Conservation (phyloP, 192 early-diverging fungal genomes). For the Diversispora eburnea region DNA sequence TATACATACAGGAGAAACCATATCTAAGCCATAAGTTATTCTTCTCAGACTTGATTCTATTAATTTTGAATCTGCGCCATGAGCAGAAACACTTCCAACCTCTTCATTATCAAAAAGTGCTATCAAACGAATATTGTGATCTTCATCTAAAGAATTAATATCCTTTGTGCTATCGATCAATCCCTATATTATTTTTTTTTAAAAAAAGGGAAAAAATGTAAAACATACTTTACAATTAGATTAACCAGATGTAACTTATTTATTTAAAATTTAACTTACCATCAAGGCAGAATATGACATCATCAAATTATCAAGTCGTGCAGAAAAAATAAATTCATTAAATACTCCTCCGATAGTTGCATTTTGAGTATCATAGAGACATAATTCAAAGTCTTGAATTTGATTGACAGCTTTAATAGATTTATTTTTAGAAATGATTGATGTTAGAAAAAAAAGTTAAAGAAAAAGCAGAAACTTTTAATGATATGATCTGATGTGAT, state of each 20-base stretch:
- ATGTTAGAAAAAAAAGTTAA: no score
- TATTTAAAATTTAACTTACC: neutral
- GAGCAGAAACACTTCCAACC: constrained; percentile 86
- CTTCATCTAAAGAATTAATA: constrained; percentile 46
- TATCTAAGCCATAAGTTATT: constrained; percentile 34
- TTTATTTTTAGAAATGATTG: neutral
- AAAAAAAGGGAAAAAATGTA: neutral
- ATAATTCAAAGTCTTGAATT: constrained; percentile 96
- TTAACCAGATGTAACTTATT: no score
- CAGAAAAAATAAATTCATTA: constrained; percentile 92
- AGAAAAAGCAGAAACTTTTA: no score
- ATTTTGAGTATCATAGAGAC: constrained; percentile 92
- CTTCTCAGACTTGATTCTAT: constrained; percentile 69
- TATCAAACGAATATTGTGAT: constrained; percentile 78
- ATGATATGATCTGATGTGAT: neutral
- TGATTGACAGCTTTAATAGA: constrained; percentile 32
- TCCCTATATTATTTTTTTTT: constrained; percentile 31
- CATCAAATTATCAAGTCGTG: constrained; percentile 94
- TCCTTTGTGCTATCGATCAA: constrained; percentile 52
- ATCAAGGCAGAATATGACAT: constrained; percentile 81
- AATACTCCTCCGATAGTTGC: constrained; percentile 84
- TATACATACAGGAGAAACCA: constrained; percentile 4
- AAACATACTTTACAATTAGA: neutral
- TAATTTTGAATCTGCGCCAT: constrained; percentile 92
- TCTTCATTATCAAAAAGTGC: constrained; percentile 99